A percentile compares a stretch with the other conserved stretches of the same genome.
phyloP scores from a whole-genome alignment of 2,329 filamentous ascomycete genomes.

The Epichloe amarillans region DNA sequence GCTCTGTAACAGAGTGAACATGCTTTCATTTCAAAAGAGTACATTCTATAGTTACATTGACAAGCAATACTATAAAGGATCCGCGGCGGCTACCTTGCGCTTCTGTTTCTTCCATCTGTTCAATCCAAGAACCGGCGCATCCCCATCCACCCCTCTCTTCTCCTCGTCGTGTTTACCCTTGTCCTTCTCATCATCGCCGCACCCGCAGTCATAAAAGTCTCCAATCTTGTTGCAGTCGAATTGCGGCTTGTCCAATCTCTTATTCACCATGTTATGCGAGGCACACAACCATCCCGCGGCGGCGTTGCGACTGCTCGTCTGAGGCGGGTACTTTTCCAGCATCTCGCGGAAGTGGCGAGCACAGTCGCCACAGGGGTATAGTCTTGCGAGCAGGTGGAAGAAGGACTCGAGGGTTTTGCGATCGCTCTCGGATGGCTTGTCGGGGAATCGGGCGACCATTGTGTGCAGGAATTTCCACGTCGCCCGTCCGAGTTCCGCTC shows the following conservation, averaged over 20 bases:
- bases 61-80: background rate
- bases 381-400: constrained; percentile 51
- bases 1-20: background rate
- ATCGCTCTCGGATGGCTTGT: constrained; percentile 49
- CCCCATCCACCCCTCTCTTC: background rate
- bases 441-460: constrained; percentile 55
- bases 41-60: background rate
- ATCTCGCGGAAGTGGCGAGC: constrained; percentile 53
- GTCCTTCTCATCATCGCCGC: constrained; percentile 44
- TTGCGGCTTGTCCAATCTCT: constrained; percentile 43
- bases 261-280: constrained; percentile 55
- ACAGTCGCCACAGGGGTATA: constrained; percentile 60
- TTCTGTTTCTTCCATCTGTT: background rate
- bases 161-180: constrained; percentile 15
- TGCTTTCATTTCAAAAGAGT: background rate
- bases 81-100: background rate
- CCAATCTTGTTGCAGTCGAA: constrained; percentile 57
- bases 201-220: constrained; percentile 60
- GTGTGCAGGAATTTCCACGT: constrained; percentile 61
- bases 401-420: constrained; percentile 49
- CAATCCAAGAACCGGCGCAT: too few relatives aligned
- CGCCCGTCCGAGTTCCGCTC: constrained; percentile 52
- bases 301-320: constrained; percentile 48
- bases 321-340: constrained; percentile 48
- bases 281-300: constrained; percentile 57